Base-by-base conservation (phyloP, 2,329 filamentous ascomycete genomes). In the Cladosporium austrohemisphaericum region DNA sequence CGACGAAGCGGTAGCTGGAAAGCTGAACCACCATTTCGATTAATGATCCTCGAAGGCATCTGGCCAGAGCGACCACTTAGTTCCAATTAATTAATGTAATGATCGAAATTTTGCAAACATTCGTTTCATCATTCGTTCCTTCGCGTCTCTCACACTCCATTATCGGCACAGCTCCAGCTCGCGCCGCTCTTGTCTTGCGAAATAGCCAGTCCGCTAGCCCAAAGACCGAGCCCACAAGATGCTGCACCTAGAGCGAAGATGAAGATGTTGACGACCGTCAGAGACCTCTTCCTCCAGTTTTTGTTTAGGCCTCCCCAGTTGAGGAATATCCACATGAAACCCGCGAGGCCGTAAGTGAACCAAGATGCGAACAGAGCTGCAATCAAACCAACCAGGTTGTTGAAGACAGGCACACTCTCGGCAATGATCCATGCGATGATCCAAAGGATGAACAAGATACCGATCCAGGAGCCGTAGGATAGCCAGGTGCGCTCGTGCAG, bases 391-490 rank as follows among this genome's bases (percentile, higher is more conserved):
- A 88, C 70, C 11, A 88, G 68, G 49, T 81, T 76, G 62, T 81
- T 83, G 70, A 88, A 88, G 45, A 82, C 78, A 0, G 85, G 85
- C 14, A 88, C 84, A 0, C 81, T 79, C 62, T 85, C 78, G 4
- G 85, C 83, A 52, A 88, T 83, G 52, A 88, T 67, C 73, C 80
- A 85, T 4, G 81, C 80, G 3, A 85, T 54, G n/a, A 79, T 56
- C 80, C 83, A 87, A 16, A 82, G 66, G 5, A 58, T 63, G 0
- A 74, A 61, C 0, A 78, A 76, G 38, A 88, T 79, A 7, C 57
- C 74, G 7, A 81, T 57, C 85, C 84, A 88, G 8, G 74, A 74
- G 7, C 75, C 65, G 37, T 74, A 72, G 1, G 78, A 75, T 51
- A 65, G 35, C 57, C 60, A 43, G 16, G 60, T 52, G 51, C 62